A percentile compares a stretch with the other conserved stretches of the same genome.
These are phyloP conservation scores for Plasmodium vinckei DNA, from an alignment of 169 alveolate genomes.

Conservation along the genomic window DNA sequence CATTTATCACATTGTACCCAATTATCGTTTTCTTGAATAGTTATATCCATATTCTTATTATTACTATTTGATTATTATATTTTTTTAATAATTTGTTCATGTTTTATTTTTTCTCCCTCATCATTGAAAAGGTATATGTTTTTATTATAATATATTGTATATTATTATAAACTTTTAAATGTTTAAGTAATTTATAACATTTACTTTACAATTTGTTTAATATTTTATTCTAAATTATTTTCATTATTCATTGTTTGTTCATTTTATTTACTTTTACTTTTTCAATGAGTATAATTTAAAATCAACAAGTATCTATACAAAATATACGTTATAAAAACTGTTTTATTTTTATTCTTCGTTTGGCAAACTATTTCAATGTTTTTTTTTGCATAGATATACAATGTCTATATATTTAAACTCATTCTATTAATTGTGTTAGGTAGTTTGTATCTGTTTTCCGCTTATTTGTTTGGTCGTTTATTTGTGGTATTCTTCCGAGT, in stretches of 20 bases:
- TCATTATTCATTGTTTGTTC: slow-evolving; percentile 4
- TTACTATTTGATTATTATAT: background rate
- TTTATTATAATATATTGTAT: slow-evolving; percentile 1
- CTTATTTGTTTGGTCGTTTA: background rate
- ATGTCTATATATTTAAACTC: no score
- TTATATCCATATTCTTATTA: slow-evolving; percentile 9
- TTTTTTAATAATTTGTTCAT: background rate
- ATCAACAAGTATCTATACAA: slow-evolving; percentile 4
- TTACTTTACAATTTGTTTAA: slow-evolving; percentile 2
- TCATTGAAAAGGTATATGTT: background rate
- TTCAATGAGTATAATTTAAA: slow-evolving; percentile 21
- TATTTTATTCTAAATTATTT: slow-evolving; percentile 6
- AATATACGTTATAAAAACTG: slow-evolving; percentile 1
- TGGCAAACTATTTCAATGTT: background rate
- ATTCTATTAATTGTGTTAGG: background rate
- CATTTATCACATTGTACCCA: slow-evolving; percentile 77
- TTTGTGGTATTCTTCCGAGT: no score
- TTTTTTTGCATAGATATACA: no score
- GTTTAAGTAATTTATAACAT: slow-evolving; percentile 2
- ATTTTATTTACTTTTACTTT: slow-evolving; percentile 25
- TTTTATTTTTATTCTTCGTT: background rate
- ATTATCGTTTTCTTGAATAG: slow-evolving; percentile 57
- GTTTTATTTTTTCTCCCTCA: slow-evolving; percentile 8
- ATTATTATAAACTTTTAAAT: slow-evolving; percentile 7
- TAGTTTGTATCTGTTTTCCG: background rate